Conservation (phyloP, 2,329 filamentous ascomycete genomes). For the Aspergillus fructus region DNA sequence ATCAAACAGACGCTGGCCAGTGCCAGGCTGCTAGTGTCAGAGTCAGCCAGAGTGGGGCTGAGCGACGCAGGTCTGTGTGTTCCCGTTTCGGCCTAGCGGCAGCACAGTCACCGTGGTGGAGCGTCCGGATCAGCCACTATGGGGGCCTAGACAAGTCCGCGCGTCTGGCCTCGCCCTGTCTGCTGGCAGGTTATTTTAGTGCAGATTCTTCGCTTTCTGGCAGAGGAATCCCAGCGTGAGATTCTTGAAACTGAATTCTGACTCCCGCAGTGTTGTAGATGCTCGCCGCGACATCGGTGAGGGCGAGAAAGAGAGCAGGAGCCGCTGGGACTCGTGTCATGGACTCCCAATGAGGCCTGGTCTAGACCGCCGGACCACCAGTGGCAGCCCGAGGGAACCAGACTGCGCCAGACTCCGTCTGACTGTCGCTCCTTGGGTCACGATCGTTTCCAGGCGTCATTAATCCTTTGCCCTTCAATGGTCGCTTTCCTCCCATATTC, state of each 20-base stretch:
- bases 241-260: background rate
- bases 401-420: background rate
- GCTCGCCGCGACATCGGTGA: background rate
- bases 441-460: conserved; percentile 19
- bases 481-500: conserved; percentile 16
- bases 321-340: conserved; percentile 22
- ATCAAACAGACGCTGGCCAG: too few species aligned
- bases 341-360: conserved; percentile 20
- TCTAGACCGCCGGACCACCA: conserved; percentile 23
- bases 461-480: conserved; percentile 19
- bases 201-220: background rate
- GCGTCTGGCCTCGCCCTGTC: conserved; percentile 4
- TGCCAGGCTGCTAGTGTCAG: background rate
- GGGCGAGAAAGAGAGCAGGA: background rate
- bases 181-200: conserved; percentile 2
- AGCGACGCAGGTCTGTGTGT: conserved; percentile 19
- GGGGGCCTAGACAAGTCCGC: conserved; percentile 22
- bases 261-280: background rate
- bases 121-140: conserved; percentile 23
- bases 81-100: conserved; percentile 15
- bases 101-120: conserved; percentile 12
- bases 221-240: background rate
- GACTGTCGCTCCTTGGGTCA: conserved; percentile 11
- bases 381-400: conserved; percentile 16
- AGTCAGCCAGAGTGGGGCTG: conserved; percentile 1